Base-by-base conservation (phyloP, 805 yeast genomes). In the Pichia scutulata region DNA sequence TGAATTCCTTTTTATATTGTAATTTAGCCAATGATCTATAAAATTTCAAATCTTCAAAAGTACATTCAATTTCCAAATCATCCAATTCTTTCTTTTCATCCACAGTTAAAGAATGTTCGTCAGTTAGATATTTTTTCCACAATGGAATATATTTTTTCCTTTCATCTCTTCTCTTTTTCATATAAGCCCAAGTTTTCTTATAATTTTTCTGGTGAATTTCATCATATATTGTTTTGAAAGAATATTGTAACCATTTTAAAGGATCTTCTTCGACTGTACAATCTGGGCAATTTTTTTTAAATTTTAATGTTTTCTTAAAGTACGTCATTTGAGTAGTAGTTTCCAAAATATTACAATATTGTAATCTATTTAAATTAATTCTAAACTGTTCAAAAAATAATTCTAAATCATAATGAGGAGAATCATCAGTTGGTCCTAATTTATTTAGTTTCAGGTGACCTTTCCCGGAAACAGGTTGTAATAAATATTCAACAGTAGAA, bases 121-220 rank as follows among this genome's bases (percentile, higher is more conserved):
- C 66, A 56, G 81, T 78, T 13, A 57, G 49, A 47, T 52, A 49
- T 49, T 68, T 60, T 55, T 80, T 83, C 88, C 90, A 92, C 0
- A 88, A 68, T 14, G 62, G 62, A 18, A 86, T 75, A 65, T 93
- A 93, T 1, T 71, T 67, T 47, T 74, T 77, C 59, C 97, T 72
- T 61, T 85, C 82, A 53, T 86, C 86, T 55, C 95, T 71, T 60
- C 95, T 75, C 45, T 73, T 74, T 44, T 78, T 77, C 57, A 92
- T 80, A 60, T 78, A 78, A 4, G 77, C 93, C 99, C 99, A 95
- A 36, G 89, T 81, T 95, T 96, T 87, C 59, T 78, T 80, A 57
- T 81, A 77, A 62, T 86, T 81, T 59, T 76, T 80, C 52, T 88
- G 93, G 59, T 86, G 96, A 39, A 93, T 82, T 61, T 89, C 96